Evolutionary conservation across 1,284 basidiomycete species (phyloP), one percentile per base, ranked within the genome.

Genomic region (Cystobasidiaceae sp.): DNA sequence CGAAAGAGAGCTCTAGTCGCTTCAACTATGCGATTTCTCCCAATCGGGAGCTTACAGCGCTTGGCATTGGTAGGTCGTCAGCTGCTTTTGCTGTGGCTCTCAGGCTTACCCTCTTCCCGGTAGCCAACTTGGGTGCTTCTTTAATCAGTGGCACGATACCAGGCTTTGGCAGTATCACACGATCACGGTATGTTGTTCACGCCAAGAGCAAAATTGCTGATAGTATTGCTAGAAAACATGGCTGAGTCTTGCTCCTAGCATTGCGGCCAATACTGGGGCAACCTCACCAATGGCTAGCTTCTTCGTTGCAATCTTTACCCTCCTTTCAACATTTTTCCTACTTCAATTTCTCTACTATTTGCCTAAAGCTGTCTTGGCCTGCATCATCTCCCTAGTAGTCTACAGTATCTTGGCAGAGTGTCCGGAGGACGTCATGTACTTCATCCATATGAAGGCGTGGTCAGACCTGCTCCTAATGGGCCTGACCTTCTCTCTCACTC

Each of bases 21-120:
- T 94, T 87, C 73, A 88, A 89, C 2, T 87, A 97, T 75, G 83
- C 87, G 0, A 89, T 97, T 71, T 89, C 87, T 69, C 90, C 93
- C 0, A 96, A 96, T 74, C 85, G 93, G 39, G 93, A 97, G 75
- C 80, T 93, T 2, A 90, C 92, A 43, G 90, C 90, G 0, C 79
- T 93, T n/a, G 78, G 77, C 39, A 25, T 64, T 11, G 56, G 56
- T 48, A 32, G 37, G 76, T n/a, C 27, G 74, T 65, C 48, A 19
- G 27, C 58, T 7, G 11, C 39, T 17, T 51, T 52, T 45, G 37
- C 50, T 37, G 55, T 56, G 34, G 44, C 50, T 57, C 50, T 34
- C 34, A 60, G 44, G 46, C 56, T 34, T 43, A 33, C 33, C 33
- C 27, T 51, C 4, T 62, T 25, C 19, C 51, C 86, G 90, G 50